A percentile compares a stretch with the other conserved stretches of the same genome.
Conservation (phyloP, 306 rosid species). For the Ormosia semicastrata region DNA sequence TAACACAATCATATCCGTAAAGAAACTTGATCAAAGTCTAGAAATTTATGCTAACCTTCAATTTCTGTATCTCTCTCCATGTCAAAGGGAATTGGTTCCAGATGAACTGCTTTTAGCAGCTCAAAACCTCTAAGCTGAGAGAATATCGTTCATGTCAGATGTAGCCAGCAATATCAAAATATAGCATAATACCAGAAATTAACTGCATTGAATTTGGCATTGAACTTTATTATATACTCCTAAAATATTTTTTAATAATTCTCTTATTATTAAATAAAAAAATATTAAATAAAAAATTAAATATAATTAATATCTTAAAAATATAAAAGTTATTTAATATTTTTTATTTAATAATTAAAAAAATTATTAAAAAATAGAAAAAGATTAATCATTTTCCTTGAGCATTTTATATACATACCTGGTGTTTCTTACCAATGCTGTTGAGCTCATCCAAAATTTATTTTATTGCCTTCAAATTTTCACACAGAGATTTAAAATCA, state of each 20-base stretch:
- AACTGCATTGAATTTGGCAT: constrained; percentile 16
- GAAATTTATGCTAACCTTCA: too few species aligned
- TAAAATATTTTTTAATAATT: too few species aligned
- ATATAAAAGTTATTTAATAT: too few species aligned
- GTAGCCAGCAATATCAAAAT: neutral
- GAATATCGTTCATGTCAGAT: constrained; percentile 23
- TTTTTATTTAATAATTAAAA: too few species aligned
- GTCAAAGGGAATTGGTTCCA: constrained; percentile 80
- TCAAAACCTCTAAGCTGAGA: constrained; percentile 86
- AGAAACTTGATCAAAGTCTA: too few species aligned
- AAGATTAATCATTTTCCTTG: too few species aligned
- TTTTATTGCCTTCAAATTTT: constrained; percentile 62
- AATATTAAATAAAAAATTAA: too few species aligned
- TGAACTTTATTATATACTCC: too few species aligned
- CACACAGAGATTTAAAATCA: constrained; percentile 75
- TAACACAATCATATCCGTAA: too few species aligned
- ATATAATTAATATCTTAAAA: too few species aligned
- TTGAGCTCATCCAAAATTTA: constrained; percentile 86
- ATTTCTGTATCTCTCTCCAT: constrained; percentile 81
- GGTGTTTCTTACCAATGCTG: constrained; percentile 60
- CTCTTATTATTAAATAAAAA: too few species aligned
- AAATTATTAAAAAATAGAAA: too few species aligned
- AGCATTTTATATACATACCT: constrained; percentile 46
- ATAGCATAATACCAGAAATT: neutral
- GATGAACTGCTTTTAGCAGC: constrained; percentile 68